Evolutionary conservation across 2,329 filamentous ascomycete species (phyloP), one percentile per base, ranked within the genome.

Genomic region (Neonectria punicea): DNA sequence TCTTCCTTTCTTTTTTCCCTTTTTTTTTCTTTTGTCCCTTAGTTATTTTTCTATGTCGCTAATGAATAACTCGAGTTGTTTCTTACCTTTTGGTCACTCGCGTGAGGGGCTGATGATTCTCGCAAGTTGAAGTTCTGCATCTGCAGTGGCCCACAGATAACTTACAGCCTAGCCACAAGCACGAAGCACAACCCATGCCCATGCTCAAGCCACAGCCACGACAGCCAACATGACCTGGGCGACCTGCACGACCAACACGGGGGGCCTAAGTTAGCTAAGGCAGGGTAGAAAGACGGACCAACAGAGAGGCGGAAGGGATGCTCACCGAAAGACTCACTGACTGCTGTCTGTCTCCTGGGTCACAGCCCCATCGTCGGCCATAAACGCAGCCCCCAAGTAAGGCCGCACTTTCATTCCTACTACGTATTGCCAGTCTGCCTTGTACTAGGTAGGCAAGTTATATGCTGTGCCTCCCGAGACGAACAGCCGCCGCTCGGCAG

Each of bases 181-280:
- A 69, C 72, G 66, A 73, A 73, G 68, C 76, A 69, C 72, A 67
- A 74, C 74, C 74, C 55, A 54, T 53, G 58, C 59, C 63, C 70
- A 61, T 41, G 43, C 58, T 51, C 55, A 58, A 56, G 58, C 63
- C 68, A 67, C 54, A 34, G 61, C 44, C 58, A 63, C 61, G 67
- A 60, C 58, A 41, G 30, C 51, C 51, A 64, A 46, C 61, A 44
- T 32, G 36, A 9, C 47, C 47, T 32, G 11, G 13, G 22, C 50
- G 53, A 46, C 50, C 25, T 53, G 43, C 49, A 46, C 50, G 25
- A 55, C 61, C 61, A 63, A 59, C 61, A 63, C 46, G 22, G 22
- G 14, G 14, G 25, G 16, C 25, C 46, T 16, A 36, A 62, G 7
- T 18, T 25, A 25, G 6, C 25, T 25, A 25, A 25, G 25, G 5